A percentile compares a stretch with the other conserved stretches of the same genome.
Evolutionary conservation across 1,284 basidiomycete species (phyloP).

Genomic region (Irpex rosettiformis): DNA sequence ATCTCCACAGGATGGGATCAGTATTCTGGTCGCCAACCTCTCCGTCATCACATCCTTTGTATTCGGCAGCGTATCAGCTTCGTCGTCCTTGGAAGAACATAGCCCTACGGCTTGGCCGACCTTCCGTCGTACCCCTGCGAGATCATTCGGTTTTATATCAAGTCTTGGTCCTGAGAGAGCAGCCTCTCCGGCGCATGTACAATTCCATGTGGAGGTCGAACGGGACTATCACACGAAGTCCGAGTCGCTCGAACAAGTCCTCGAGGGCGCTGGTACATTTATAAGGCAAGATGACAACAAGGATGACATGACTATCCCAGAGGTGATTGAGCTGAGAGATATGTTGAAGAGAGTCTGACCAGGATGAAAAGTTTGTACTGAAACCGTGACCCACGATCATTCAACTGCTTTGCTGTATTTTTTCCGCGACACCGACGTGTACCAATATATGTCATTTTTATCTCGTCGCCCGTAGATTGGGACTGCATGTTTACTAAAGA

Average conservation of each 20-base stretch:
- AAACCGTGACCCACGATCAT: too few species aligned
- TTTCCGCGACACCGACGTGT: too few species aligned
- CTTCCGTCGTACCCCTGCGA: background rate
- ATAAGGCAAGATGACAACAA: background rate
- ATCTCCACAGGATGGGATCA: background rate
- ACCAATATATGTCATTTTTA: too few species aligned
- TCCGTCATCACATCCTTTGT: background rate
- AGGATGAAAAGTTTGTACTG: background rate
- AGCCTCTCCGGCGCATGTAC: background rate
- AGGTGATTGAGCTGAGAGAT: background rate
- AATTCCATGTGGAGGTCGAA: background rate
- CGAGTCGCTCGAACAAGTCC: background rate
- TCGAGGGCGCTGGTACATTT: background rate
- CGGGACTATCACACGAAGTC: background rate
- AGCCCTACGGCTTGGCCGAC: background rate
- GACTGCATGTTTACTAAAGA: background rate
- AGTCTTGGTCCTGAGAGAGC: background rate
- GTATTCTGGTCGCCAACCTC: background rate
- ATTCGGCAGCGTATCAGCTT: background rate
- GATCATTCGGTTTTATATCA: background rate
- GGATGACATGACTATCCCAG: background rate
- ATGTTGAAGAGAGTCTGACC: background rate
- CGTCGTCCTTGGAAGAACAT: background rate
- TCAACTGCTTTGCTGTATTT: too few species aligned
- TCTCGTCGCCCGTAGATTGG: too few species aligned